Base-by-base conservation (phyloP, 352 stramenopile species). In the Globisporangium heterothallicum region DNA sequence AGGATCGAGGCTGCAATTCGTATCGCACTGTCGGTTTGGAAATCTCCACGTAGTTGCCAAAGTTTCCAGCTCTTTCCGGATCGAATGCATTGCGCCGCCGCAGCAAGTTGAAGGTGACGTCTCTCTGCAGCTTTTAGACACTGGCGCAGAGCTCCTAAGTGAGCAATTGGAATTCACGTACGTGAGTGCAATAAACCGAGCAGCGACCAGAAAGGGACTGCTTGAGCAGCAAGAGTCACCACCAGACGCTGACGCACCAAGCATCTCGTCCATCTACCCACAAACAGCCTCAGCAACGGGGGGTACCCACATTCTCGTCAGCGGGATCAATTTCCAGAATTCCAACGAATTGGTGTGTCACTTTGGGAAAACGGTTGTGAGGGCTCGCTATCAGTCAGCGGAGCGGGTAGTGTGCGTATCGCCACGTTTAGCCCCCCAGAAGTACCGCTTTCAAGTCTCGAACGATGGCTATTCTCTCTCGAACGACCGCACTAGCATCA, bases 11-110 rank as follows among this genome's bases (percentile, higher is more conserved):
- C 61, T 94, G 2, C 58, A 84, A 21, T 34, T 64, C 0, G 63
- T 94, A 10, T 73, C 74, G 0, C 67, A 90, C 48, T 96, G 88
- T 56, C 56, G 66, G n/a, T 92, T 96, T 67, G 83, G 78, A 14
- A 45, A 43, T 2, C 43, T 51, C 0, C 66, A 57, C 36, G 47
- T 78, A 13, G 34, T 72, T 0, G 69, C 63, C 38, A 30, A 25
- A 4, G 57, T 54, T 25, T 24, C 66, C 16, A 54, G 74, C 38
- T 29, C 67, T 7, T 88, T 68, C 42, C 47, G 64, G 41, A 6
- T 55, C 7, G 36, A 54, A 32, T 61, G 54, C 29, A 55, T 56
- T 2, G 68, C 72, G 21, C 81, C 81, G 3, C 63, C 48, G 6
- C 70, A 75, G 49, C 8, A n/a, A 8, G 54, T 52, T 4, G 66